phyloP scores from a whole-genome alignment of 306 rosid genomes.

The Prunus mume region DNA sequence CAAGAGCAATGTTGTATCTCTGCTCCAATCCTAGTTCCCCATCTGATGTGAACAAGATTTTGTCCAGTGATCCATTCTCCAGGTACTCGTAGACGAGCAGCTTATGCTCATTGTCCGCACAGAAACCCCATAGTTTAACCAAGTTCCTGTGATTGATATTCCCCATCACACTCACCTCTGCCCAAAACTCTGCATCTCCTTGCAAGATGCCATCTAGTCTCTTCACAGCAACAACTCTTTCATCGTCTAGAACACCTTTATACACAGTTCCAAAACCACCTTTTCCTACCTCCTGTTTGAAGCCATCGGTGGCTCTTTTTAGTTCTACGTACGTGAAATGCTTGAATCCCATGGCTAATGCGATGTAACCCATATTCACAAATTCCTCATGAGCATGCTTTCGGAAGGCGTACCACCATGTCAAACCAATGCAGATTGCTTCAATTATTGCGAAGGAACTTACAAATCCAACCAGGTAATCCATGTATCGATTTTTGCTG shows the following conservation, averaged over 20 bases:
- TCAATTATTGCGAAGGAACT: constrained; percentile 23
- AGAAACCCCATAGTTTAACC: constrained; percentile 43
- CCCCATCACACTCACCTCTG: constrained; percentile 42
- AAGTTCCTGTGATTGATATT: constrained; percentile 41
- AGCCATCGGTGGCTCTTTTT: constrained; percentile 23
- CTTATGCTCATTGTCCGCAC: constrained; percentile 31
- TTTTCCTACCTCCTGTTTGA: constrained; percentile 31
- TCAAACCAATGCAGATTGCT: constrained; percentile 21
- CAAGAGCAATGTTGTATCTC: constrained; percentile 36
- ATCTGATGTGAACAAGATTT: constrained; percentile 18
- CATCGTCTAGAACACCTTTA: constrained; percentile 34
- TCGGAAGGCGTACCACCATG: constrained; percentile 34
- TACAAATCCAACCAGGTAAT: constrained; percentile 26
- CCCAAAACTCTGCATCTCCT: constrained; percentile 46
- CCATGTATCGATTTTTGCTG: constrained; percentile 11
- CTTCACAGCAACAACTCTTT: constrained; percentile 43
- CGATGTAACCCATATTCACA: constrained; percentile 34
- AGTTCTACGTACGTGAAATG: constrained; percentile 21
- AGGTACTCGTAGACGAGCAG: constrained; percentile 40
- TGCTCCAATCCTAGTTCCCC: constrained; percentile 24
- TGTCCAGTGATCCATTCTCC: constrained; percentile 38
- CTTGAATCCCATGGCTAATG: constrained; percentile 32
- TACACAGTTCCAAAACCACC: constrained; percentile 33
- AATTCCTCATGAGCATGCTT: constrained; percentile 22
- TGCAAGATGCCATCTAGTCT: constrained; percentile 38